Conservation (phyloP, 345 rosid genomes). For the Gynandropsis gynandra region DNA sequence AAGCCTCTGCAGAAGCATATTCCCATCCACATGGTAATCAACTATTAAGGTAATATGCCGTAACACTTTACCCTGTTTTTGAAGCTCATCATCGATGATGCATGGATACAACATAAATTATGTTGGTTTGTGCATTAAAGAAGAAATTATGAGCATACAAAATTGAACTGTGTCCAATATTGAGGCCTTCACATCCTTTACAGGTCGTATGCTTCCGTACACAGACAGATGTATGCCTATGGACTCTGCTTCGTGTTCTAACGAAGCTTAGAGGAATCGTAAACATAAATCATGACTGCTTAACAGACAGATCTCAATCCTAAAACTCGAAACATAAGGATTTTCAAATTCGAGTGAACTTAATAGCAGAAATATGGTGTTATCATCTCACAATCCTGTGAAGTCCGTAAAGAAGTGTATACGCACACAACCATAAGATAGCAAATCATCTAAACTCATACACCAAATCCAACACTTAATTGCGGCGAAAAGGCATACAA, state of each 20-base stretch:
- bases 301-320: neutral
- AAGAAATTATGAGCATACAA: no score
- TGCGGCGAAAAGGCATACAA: neutral
- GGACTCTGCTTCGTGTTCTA: no score
- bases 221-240: no score
- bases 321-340: no score
- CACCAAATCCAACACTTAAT: neutral
- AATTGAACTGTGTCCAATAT: no score
- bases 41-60: conserved; percentile 49
- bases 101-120: no score
- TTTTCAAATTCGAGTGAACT: no score
- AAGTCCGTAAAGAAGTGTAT: neutral
- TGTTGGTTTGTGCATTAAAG: no score
- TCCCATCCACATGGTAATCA: conserved; percentile 56
- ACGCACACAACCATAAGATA: conserved; percentile 1
- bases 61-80: conserved; percentile 33
- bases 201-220: no score
- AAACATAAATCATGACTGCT: neutral
- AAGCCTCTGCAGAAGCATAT: conserved; percentile 30
- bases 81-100: no score
- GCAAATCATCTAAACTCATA: neutral
- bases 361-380: neutral
- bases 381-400: neutral
- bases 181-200: no score
- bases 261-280: no score